Base-by-base conservation (phyloP, 352 stramenopile genomes). In the Globisporangium rhizosaccharum region DNA sequence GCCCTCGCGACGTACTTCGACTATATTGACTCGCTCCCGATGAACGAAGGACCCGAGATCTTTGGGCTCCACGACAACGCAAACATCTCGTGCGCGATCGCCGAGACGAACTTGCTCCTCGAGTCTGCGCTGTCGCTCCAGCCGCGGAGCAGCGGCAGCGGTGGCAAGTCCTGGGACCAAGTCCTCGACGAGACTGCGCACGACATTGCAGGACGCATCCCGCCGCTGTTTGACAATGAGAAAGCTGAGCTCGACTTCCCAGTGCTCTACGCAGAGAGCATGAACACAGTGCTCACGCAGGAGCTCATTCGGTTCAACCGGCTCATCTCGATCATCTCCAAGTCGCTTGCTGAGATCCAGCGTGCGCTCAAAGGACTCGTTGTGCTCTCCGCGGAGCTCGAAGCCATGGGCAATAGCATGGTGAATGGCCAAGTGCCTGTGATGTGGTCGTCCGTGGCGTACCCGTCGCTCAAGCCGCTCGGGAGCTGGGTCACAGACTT, bases 391-490 rank as follows among this genome's bases (percentile, higher is more conserved):
- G 75, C 77, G 0, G 92, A 98, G 69, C 72, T 98, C 0, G 92
- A 98, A 63, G 82, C 86, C 23, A 97, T 98, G 90, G 91, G 89
- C 55, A 96, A 97, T 59, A 87, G 85, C 46, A 97, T 98, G 85
- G 88, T 97, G 25, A 94, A 95, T 36, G 90, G 90, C 9, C 85
- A 96, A 54, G 91, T 98, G 28, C 92, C 92, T 2, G 53, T 66
- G 2, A 71, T 93, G 12, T 98, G 92, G 92, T 79, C 73, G 18
- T 62, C 72, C 7, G 80, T 89, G 15, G 88, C 89, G 18, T 98
- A 98, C 59, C 92, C 92, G 60, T 97, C 88, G 33, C 73, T 97
- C 3, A 98, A 97, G 64, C 91, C 92, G 1, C 71, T 98, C 5
- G 91, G 91, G 7, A 88, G 84, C 48, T 98, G 92, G 92, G 86